Percentiles rank a stretch among this genome's conserved stretches.
Evolutionary conservation across 345 rosid genomes (phyloP).

Genomic region (Clarkia xantiana): DNA sequence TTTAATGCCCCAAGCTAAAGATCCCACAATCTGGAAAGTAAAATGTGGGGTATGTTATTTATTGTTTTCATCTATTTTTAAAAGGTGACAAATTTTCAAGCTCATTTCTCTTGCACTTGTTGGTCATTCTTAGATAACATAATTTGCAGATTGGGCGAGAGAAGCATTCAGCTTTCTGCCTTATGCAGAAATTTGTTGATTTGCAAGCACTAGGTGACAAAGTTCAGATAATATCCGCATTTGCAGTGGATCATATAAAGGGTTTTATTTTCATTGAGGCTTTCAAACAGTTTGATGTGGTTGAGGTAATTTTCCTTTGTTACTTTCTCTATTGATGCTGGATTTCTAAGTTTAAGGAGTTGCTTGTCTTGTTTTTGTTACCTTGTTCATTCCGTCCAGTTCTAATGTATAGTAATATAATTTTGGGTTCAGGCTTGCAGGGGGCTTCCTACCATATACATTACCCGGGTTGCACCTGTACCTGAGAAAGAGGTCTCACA

Average conservation of each 20-base stretch:
- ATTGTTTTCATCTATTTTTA: background rate
- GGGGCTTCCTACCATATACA: slow-evolving; percentile 50
- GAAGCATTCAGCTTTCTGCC: slow-evolving; percentile 65
- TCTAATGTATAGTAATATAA: background rate
- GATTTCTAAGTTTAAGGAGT: too few species aligned
- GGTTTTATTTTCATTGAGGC: slow-evolving; percentile 78
- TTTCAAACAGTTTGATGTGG: slow-evolving; percentile 47
- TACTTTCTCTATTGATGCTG: slow-evolving; percentile 1
- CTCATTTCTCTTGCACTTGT: background rate
- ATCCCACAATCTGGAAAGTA: slow-evolving; percentile 77
- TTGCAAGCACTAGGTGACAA: slow-evolving; percentile 43
- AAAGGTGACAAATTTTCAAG: background rate
- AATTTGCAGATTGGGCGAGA: slow-evolving; percentile 64
- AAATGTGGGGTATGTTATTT: slow-evolving; percentile 64
- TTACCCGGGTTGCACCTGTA: slow-evolving; percentile 41
- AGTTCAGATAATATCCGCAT: slow-evolving; percentile 56
- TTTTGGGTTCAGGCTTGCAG: slow-evolving; percentile 53
- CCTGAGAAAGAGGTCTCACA: slow-evolving; percentile 52
- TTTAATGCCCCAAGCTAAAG: slow-evolving; percentile 30
- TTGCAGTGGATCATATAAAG: slow-evolving; percentile 59
- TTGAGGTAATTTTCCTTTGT: slow-evolving; percentile 34
- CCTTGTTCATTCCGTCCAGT: background rate
- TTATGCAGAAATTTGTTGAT: slow-evolving; percentile 92
- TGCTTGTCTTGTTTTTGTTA: too few species aligned
- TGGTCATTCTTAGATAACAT: slow-evolving; percentile 6